Conservation (phyloP, 202 grass and related monocot species). For the Miscanthus sacchariflorus region DNA sequence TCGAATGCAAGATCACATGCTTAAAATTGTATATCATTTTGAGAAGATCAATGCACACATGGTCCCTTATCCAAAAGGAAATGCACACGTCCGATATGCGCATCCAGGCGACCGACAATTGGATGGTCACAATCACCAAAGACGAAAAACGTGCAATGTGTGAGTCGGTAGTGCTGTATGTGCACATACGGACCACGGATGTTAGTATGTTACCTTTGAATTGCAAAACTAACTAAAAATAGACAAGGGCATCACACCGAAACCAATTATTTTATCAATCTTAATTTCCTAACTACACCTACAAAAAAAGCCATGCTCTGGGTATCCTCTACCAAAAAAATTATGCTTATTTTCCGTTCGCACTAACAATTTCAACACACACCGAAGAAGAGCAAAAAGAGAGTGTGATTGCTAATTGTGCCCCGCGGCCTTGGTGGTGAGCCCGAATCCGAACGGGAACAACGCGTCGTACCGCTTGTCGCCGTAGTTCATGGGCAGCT, state of each 20-base stretch:
- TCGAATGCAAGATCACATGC: too few relatives aligned
- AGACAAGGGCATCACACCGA: background rate
- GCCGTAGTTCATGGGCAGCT: conserved; percentile 84
- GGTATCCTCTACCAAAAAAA: background rate
- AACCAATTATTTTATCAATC: background rate
- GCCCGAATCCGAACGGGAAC: conserved; percentile 78
- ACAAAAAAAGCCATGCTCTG: background rate
- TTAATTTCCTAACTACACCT: background rate
- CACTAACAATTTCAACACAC: background rate
- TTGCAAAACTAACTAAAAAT: background rate
- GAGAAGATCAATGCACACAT: too few relatives aligned
- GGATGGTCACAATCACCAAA: background rate
- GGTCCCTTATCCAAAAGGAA: too few relatives aligned
- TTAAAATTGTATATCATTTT: too few relatives aligned
- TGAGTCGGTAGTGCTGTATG: background rate
- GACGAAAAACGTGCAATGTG: background rate
- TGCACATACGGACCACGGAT: background rate
- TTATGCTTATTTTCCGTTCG: background rate
- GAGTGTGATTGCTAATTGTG: background rate
- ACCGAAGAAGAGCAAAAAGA: background rate
- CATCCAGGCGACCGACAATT: background rate
- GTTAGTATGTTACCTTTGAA: background rate
- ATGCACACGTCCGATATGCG: background rate
- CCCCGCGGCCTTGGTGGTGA: conserved; percentile 48
- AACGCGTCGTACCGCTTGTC: conserved; percentile 76